Evolutionary conservation across 352 stramenopile species (phyloP).

Genomic region (Pythium dissotocum): DNA sequence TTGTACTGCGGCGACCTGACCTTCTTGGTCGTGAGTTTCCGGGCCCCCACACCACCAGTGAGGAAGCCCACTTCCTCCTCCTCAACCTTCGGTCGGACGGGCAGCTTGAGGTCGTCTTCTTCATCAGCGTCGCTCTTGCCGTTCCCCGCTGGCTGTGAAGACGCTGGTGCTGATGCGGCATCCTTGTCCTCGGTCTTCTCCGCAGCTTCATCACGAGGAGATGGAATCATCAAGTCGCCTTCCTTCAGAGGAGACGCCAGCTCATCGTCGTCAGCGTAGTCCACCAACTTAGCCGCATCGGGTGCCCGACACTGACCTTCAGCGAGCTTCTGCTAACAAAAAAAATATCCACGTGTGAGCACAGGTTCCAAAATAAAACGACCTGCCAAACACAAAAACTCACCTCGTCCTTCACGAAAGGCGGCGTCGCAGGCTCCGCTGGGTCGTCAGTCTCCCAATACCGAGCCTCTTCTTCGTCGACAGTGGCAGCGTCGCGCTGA

Average conservation of each 20-base stretch:
- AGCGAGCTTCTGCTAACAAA: constrained; percentile 34
- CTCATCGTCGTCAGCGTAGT: constrained; percentile 74
- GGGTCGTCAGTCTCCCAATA: constrained; percentile 80
- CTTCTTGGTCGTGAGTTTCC: constrained; percentile 47
- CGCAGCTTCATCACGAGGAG: constrained; percentile 25
- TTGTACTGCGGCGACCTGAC: constrained; percentile 66
- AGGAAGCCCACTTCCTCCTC: constrained; percentile 62
- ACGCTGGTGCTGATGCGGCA: constrained; percentile 2
- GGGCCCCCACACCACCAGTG: constrained; percentile 37
- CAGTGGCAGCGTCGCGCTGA: constrained; percentile 33
- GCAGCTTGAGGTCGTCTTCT: constrained; percentile 44
- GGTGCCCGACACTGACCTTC: constrained; percentile 45
- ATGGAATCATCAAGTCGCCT: constrained; percentile 31
- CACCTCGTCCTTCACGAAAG: constrained; percentile 53
- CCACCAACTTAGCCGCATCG: constrained; percentile 59
- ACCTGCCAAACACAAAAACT: background rate
- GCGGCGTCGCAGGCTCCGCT: constrained; percentile 35
- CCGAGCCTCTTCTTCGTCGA: constrained; percentile 76
- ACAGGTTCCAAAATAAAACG: too few species aligned
- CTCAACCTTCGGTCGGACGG: constrained; percentile 55
- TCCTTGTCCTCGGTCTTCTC: background rate
- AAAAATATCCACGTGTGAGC: too few species aligned
- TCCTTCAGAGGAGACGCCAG: constrained; percentile 34
- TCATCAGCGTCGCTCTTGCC: background rate
- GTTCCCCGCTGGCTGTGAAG: background rate